Base-by-base conservation (phyloP, 2,329 filamentous ascomycete species). In the Penicillium sp. region DNA sequence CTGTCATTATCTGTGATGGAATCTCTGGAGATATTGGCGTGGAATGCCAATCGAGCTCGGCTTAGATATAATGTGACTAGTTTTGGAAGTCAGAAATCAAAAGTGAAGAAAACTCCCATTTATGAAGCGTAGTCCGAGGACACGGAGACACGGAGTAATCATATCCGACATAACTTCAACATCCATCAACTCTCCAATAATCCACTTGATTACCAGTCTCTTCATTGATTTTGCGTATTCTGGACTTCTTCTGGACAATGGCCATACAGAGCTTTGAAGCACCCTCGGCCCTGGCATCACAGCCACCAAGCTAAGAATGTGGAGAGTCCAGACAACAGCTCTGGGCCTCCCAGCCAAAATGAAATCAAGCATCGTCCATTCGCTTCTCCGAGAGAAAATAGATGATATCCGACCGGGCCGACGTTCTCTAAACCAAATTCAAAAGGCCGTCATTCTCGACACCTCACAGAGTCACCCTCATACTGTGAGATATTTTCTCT, bases 1-100 rank as follows among this genome's bases (percentile, higher is more conserved):
- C 74, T 16, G 76, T 76, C 46, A 73, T 84, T 47, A 74, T 82
- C 44, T 84, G 82, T 60, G 79, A 83, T 62, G 79, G 74, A 2
- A 74, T 77, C 38, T 47, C 72, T 41, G 75, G 75, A 11, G 72
- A 69, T 51, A 69, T 77, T 61, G 76, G 75, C 0, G 69, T 77
- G 36, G 67, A 69, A 1, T 77, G 75, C 59, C 61, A 70, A 38
- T 62, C 67, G 5, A 61, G 46, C 28, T 52, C 50, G 1, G 43
- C 47, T 22, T 61, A 42, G n/a, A 46, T 3, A 33, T 22, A 22
- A 19, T 31, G 4, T 16, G 11, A n/a, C 11, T 17, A 16, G 1
- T n/a, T 40, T 8, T 25, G 19, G 7, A n/a, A n/a, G 22, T 22
- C 22, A 22, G 4, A 22, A 22, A 22, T 22, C 22, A 22, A 22